Evolutionary conservation across 164 flowering plant species (phyloP), one percentile per base, ranked within the genome.

Genomic region (Pachysandra terminalis): DNA sequence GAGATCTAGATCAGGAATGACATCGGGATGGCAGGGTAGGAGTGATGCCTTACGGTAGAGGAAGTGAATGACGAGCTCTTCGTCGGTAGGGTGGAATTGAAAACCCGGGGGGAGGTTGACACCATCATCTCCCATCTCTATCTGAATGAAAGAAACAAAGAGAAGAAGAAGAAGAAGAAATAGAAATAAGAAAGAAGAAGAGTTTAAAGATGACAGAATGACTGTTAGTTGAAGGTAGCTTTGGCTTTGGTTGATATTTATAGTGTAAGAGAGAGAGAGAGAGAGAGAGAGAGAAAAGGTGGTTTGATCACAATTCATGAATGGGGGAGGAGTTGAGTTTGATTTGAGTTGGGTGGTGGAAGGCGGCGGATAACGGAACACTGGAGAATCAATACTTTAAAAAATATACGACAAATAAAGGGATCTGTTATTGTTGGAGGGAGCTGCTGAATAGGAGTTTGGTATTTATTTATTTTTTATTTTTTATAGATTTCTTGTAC

Each of bases 1-100:
- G 71, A 86, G 86, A 59, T 85, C 83, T 24, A 90, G 91, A 74
- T 90, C 97, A 14, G 97, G 96, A 70, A 93, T 90, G 74, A 86
- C 77, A 55, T 86, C 89, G 0, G 97, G 96, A 25, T 85, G 86
- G 71, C 80, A 84, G 21, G 96, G 90, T 26, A 86, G 66, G 67
- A 80, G 84, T 16, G 82, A 56, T 0, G 84, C 89, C 71, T 86
- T 91, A 16, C 93, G 86, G 5, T 83, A 85, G 60, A 91, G 97
- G 71, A 89, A 91, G 65, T 91, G 97, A 55, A 87, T 85, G 14
- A 91, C 78, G 9, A 91, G 88, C 66, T 91, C 97, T 75, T 91
- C 89, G n/a, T 91, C 97, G 0, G 90, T 83, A 0, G 97, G 97
- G 49, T 78, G 69, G 37, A 91, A 91, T 21, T 87, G 85, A 57